Conservation (phyloP, 345 rosid genomes). For the Hypericum perforatum region DNA sequence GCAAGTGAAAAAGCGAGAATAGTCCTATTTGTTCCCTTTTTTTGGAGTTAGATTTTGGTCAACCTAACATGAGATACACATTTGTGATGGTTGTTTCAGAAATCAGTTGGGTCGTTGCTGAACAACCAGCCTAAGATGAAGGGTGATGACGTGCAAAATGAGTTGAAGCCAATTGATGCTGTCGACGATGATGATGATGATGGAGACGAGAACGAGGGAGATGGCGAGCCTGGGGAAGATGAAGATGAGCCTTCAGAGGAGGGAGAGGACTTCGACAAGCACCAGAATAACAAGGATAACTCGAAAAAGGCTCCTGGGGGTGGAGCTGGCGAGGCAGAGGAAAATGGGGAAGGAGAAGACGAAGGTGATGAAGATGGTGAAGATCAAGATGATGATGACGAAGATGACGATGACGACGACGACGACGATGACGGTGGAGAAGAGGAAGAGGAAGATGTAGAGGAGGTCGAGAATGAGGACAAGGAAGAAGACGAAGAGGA, state of each 20-base stretch:
- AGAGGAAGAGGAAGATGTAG: slow-evolving; percentile 30
- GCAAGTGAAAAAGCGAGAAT: no score
- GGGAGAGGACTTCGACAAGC: slow-evolving; percentile 31
- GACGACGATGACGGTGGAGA: slow-evolving; percentile 31
- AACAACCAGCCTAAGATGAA: slow-evolving; percentile 15
- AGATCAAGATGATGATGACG: slow-evolving; percentile 11
- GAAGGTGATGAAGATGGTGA: slow-evolving; percentile 22
- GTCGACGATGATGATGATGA: slow-evolving; percentile 28
- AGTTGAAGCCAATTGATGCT: slow-evolving; percentile 42
- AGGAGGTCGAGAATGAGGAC: slow-evolving; percentile 28
- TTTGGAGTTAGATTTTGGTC: no score
- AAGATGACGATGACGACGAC: slow-evolving; percentile 15
- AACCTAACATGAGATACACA: neutral
- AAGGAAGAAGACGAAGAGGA: slow-evolving; percentile 47
- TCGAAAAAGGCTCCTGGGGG: slow-evolving; percentile 33
- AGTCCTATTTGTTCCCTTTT: no score
- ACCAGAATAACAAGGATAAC: slow-evolving; percentile 35
- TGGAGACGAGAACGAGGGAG: slow-evolving; percentile 19
- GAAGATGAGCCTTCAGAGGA: slow-evolving; percentile 50
- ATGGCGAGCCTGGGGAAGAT: slow-evolving; percentile 39
- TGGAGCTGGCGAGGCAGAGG: slow-evolving; percentile 36
- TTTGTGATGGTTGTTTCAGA: slow-evolving; percentile 22
- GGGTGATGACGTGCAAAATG: slow-evolving; percentile 22
- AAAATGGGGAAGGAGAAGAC: slow-evolving; percentile 30
- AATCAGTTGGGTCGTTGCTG: slow-evolving; percentile 16